A percentile compares a stretch with the other conserved stretches of the same genome.
Evolutionary conservation across 805 yeast species (phyloP).

Genomic region (Metschnikowia shivogae): DNA sequence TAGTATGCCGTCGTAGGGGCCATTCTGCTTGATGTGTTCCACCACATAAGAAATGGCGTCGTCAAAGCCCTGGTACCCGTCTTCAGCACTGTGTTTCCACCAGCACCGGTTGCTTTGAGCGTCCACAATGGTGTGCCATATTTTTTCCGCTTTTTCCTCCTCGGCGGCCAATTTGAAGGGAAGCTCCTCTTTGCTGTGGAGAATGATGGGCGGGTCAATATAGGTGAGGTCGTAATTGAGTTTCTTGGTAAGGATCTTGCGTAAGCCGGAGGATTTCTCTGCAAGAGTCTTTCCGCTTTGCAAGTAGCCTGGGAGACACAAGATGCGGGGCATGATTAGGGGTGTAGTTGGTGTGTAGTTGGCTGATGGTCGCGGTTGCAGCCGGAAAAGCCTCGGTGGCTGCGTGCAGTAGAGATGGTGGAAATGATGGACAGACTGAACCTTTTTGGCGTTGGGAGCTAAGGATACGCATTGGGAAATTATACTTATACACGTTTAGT

Average conservation of each 20-base stretch:
- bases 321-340: slow-evolving; percentile 17
- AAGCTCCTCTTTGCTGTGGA: slow-evolving; percentile 23
- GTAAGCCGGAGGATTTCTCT: slow-evolving; percentile 30
- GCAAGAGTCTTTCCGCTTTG: slow-evolving; percentile 34
- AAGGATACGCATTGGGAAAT: too few relatives aligned
- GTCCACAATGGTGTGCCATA: slow-evolving; percentile 30
- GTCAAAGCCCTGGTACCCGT: slow-evolving; percentile 27
- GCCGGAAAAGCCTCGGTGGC: neutral
- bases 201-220: slow-evolving; percentile 30
- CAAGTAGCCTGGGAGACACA: slow-evolving; percentile 37
- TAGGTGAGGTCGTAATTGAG: slow-evolving; percentile 27
- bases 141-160: slow-evolving; percentile 23
- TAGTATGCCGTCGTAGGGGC: slow-evolving; percentile 40
- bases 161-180: slow-evolving; percentile 26
- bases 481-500: too few relatives aligned
- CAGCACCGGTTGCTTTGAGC: slow-evolving; percentile 33
- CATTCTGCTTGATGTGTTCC: slow-evolving; percentile 28
- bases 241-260: slow-evolving; percentile 26
- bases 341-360: neutral
- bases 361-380: neutral
- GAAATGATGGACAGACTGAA: too few relatives aligned
- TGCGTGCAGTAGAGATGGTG: too few relatives aligned
- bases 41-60: slow-evolving; percentile 24
- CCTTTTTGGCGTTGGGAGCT: too few relatives aligned
- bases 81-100: slow-evolving; percentile 25